Percentiles rank a stretch among this genome's conserved stretches.
phyloP scores from a whole-genome alignment of 116 monocot genomes.

The Dioscorea cayenensis region DNA sequence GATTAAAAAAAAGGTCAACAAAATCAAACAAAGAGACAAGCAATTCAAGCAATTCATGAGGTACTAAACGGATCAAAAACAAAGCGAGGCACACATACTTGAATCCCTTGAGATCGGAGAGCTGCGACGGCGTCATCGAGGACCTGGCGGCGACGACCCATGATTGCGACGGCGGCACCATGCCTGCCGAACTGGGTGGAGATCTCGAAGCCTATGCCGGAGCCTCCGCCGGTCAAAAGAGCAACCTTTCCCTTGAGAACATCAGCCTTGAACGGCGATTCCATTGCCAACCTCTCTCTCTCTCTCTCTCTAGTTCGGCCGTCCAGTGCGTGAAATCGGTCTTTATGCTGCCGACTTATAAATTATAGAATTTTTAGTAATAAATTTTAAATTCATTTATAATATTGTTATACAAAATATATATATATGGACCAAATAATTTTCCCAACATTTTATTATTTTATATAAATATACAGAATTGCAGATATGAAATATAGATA shows the following conservation, averaged over 20 bases:
- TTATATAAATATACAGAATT: too few species aligned
- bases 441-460: too few species aligned
- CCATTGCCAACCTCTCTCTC: slow-evolving; percentile 19
- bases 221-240: slow-evolving; percentile 69
- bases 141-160: slow-evolving; percentile 63
- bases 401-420: too few species aligned
- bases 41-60: background rate
- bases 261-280: slow-evolving; percentile 55
- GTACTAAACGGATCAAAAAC: background rate
- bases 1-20: too few species aligned
- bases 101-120: slow-evolving; percentile 45
- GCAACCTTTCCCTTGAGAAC: slow-evolving; percentile 68
- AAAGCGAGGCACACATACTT: slow-evolving; percentile 17
- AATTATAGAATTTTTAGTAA: too few species aligned
- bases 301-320: too few species aligned
- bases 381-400: too few species aligned
- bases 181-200: slow-evolving; percentile 62
- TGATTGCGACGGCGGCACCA: slow-evolving; percentile 65
- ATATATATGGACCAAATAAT: too few species aligned
- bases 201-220: slow-evolving; percentile 77
- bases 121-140: slow-evolving; percentile 50
- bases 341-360: too few species aligned
- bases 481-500: too few species aligned
- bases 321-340: too few species aligned
- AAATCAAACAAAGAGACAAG: background rate